Percentiles rank a stretch among this genome's conserved stretches.
phyloP scores from a whole-genome alignment of 75 land plant genomes.

The Ceratopteris richardii region DNA sequence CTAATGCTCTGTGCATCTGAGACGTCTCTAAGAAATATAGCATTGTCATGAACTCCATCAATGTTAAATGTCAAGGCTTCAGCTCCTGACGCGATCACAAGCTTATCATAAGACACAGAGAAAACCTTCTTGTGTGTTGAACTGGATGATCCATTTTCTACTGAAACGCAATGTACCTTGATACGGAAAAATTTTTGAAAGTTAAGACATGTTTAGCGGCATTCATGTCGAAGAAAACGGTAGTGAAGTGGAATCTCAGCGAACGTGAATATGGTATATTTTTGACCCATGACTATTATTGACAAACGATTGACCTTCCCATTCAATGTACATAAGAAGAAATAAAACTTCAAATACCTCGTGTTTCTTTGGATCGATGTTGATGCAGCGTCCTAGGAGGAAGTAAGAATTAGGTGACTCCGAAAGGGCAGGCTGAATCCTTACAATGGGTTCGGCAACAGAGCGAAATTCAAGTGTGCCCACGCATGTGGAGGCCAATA shows the following conservation, averaged over 20 bases:
- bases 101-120: slow-evolving; percentile 59
- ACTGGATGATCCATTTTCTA: slow-evolving; percentile 15
- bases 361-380: slow-evolving; percentile 48
- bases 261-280: too few relatives aligned
- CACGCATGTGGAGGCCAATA: slow-evolving; percentile 91
- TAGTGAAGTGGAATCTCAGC: too few relatives aligned
- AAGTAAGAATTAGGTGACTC: slow-evolving; percentile 1
- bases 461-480: slow-evolving; percentile 95
- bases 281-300: too few relatives aligned
- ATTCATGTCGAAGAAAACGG: too few relatives aligned
- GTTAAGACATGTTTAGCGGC: too few relatives aligned
- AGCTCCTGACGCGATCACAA: slow-evolving; percentile 64
- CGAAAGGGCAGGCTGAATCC: slow-evolving; percentile 80
- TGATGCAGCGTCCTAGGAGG: slow-evolving; percentile 56
- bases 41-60: slow-evolving; percentile 55
- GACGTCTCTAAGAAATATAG: slow-evolving; percentile 67
- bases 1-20: slow-evolving; percentile 56
- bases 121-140: slow-evolving; percentile 44
- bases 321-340: too few relatives aligned
- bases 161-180: slow-evolving; percentile 55
- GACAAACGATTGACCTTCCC: too few relatives aligned
- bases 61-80: slow-evolving; percentile 60
- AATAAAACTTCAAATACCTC: too few relatives aligned
- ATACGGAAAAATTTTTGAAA: too few relatives aligned
- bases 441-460: slow-evolving; percentile 82